Percentiles rank a stretch among this genome's conserved stretches.
Evolutionary conservation across 2,329 filamentous ascomycete species (phyloP).

Genomic region (Penicillium fuscoglaucum): DNA sequence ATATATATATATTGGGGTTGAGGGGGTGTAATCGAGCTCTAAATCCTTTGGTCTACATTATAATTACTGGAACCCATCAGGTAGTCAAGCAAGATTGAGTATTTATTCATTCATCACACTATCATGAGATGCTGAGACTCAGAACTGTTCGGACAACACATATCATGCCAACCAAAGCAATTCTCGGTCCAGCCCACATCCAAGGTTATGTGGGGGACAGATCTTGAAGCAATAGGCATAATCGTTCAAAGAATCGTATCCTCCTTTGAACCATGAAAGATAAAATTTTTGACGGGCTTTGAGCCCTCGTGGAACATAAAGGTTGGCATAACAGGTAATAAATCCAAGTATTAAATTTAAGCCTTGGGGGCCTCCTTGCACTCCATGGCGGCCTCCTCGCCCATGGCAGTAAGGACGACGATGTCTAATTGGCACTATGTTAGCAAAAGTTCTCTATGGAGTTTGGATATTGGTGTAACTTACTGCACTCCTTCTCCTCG

Average conservation of each 20-base stretch:
- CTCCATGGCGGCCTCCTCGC: conserved; percentile 88
- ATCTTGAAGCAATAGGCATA: conserved; percentile 26
- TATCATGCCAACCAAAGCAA: conserved; percentile 40
- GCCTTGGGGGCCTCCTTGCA: conserved; percentile 77
- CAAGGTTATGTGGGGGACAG: conserved; percentile 32
- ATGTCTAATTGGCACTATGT: conserved; percentile 61
- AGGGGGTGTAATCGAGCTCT: neutral
- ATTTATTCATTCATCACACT: conserved; percentile 41
- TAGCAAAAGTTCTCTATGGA: neutral
- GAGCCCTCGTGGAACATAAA: conserved; percentile 31
- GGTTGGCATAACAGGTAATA: conserved; percentile 33
- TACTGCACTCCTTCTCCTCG: conserved; percentile 93
- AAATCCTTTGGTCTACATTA: neutral
- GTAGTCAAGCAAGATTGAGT: conserved; percentile 14
- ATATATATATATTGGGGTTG: neutral
- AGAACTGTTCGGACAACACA: conserved; percentile 36
- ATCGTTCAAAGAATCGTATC: conserved; percentile 30
- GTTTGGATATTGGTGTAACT: conserved; percentile 47
- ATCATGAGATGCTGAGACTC: conserved; percentile 40
- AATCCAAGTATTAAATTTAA: conserved; percentile 27
- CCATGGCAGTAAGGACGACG: conserved; percentile 92
- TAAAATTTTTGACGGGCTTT: conserved; percentile 24
- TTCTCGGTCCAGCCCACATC: conserved; percentile 37
- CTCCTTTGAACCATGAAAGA: conserved; percentile 31
- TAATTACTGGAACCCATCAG: neutral